These are phyloP conservation scores for Boletellus ananas DNA, from an alignment of 768 basidiomycete species.

Conservation along the genomic window DNA sequence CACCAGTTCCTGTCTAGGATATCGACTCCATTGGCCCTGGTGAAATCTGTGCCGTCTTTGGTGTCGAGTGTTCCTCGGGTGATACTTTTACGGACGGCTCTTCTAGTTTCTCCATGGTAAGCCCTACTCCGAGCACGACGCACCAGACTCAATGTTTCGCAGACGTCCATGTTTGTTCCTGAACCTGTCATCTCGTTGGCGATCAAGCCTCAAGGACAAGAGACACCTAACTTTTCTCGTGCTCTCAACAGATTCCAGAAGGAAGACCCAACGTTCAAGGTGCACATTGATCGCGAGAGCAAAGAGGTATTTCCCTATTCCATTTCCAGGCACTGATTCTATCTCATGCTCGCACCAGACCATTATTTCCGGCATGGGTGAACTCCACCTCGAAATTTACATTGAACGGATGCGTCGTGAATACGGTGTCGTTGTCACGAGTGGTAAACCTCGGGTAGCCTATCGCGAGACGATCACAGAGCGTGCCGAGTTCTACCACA, in stretches of 20 bases:
- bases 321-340: neutral
- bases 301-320: constrained; percentile 64
- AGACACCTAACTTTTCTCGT: constrained; percentile 94
- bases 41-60: constrained; percentile 99
- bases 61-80: constrained; percentile 95
- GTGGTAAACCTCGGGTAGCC: constrained; percentile 94
- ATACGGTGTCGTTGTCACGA: constrained; percentile 89
- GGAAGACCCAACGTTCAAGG: constrained; percentile 98
- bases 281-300: constrained; percentile 90
- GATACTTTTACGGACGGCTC: constrained; percentile 97
- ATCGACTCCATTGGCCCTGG: constrained; percentile 92
- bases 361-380: constrained; percentile 99
- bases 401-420: constrained; percentile 99
- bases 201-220: constrained; percentile 86
- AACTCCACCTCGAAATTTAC: constrained; percentile 97
- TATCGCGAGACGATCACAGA: constrained; percentile 93
- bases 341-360: constrained; percentile 50
- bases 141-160: neutral
- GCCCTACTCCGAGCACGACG: constrained; percentile 15
- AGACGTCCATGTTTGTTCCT: constrained; percentile 99
- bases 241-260: constrained; percentile 97
- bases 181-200: constrained; percentile 97
- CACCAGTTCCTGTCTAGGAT: constrained; percentile 48
- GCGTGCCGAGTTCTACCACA: constrained; percentile 79
- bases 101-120: constrained; percentile 88